Evolutionary conservation across 139 green algal species (phyloP), one percentile per base, ranked within the genome.

Genomic region (Chloropicon primus): DNA sequence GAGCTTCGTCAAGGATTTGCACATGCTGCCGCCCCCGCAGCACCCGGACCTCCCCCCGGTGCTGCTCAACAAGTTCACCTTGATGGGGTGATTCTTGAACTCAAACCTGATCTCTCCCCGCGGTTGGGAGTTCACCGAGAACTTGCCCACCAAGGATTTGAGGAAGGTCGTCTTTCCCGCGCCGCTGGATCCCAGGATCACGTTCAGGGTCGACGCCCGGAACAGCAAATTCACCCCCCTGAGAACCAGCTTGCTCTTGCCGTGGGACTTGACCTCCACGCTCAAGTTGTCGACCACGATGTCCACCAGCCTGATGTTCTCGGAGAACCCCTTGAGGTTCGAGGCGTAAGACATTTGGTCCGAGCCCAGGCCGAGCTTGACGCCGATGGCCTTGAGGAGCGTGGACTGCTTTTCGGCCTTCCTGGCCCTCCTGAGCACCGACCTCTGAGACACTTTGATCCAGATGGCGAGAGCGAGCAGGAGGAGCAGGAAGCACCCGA

Each of bases 21-120:
- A 1, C 1, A 82, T 84, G 21, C 79, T 28, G 1, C 78, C 28
- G 2, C 71, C 25, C 85, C 41, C 10, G 41, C 10, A 62, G 41
- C 41, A 62, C 17, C 10, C 41, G 17, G 10, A 62, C 10, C 41
- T 17, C 41, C 41, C 10, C 10, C 41, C 41, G 10, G 41, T 62
- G 41, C 41, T 17, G 5, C 41, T 5, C 10, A 62, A n/a, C 41
- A 62, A 17, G 41, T 62, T 17, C 41, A 62, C 41, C 10, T 5
- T 62, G 41, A 62, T 17, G 41, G 41, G 41, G 41, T 62, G 41
- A 17, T 62, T 62, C 41, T 62, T 62, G 41, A 62, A 62, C 41
- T 62, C 41, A 17, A 62, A 62, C 41, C 41, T 62, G 41, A 62
- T 62, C 41, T 62, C 41, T 5, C 41, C 41, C 41, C 17, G 41